Evolutionary conservation across 495 filamentous ascomycete species (phyloP).

Genomic region (Hyphodiscus hymeniophilus): DNA sequence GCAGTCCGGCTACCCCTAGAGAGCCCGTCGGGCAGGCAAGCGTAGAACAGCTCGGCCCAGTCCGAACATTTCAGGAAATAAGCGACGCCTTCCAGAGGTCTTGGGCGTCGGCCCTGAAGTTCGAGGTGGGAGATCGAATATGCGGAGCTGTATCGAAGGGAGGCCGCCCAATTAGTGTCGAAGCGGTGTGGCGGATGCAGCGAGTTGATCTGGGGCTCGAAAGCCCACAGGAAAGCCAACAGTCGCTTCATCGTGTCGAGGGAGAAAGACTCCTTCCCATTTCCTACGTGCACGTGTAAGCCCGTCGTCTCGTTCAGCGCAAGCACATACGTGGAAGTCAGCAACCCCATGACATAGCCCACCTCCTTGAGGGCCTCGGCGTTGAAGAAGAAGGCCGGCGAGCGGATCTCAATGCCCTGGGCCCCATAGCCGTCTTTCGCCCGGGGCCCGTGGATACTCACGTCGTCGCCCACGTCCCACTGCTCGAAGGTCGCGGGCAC

Average conservation of each 20-base stretch:
- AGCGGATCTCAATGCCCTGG: too few relatives aligned
- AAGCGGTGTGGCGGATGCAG: conserved; percentile 21
- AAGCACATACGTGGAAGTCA: conserved; percentile 23
- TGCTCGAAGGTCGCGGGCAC: too few relatives aligned
- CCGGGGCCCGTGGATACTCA: too few relatives aligned
- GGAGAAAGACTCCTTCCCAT: conserved; percentile 22
- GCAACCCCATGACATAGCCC: conserved; percentile 3
- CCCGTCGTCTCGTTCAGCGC: conserved; percentile 26
- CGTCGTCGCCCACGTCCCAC: too few relatives aligned
- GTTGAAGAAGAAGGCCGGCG: too few relatives aligned
- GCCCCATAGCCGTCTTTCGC: too few relatives aligned
- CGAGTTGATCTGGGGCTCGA: conserved; percentile 28
- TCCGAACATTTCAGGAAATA: background rate
- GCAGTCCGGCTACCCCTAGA: too few relatives aligned
- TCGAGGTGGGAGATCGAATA: background rate
- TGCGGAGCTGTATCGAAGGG: background rate
- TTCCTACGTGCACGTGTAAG: conserved; percentile 33
- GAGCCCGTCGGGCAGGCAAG: too few relatives aligned
- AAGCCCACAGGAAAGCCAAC: conserved; percentile 28
- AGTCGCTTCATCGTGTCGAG: conserved; percentile 26
- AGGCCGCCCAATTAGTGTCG: background rate
- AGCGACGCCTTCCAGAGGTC: background rate
- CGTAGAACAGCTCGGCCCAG: too few relatives aligned
- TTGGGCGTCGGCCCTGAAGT: too few relatives aligned
- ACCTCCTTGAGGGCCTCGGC: too few relatives aligned